Base-by-base conservation (phyloP, 345 rosid species). In the Noccaea bulbosa region DNA sequence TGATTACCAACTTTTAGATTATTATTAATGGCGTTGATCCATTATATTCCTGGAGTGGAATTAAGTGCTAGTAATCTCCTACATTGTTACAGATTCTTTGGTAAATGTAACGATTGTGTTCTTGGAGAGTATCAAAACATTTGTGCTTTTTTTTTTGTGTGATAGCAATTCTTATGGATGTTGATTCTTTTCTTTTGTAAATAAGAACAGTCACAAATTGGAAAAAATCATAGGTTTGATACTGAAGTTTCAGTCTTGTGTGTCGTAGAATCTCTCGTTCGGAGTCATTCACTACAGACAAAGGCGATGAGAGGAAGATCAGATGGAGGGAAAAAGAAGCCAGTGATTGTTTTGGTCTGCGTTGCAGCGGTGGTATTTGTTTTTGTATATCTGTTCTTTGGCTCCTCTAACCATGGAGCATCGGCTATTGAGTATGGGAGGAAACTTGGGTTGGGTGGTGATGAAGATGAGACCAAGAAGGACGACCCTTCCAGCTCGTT, bases 241-340 rank as follows among this genome's bases (percentile, higher is more conserved):
- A 32, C 6, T 62, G 4, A 63, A 43, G 64, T 63, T 52, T 41
- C 8, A 11, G 7, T 24, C 15, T 55, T 34, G n/a, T 62, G 6
- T 71, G 49, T 5, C 37, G 66, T 45, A 65, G 73, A 67, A 41
- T 30, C 57, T 65, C 64, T 64, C 0, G 30, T 74, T 75, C 44
- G 62, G 62, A 77, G 72, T 48, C 17, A 49, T 49, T 41, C 68
- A 80, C 80, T 57, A 93, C n/a, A n/a, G n/a, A n/a, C n/a, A n/a
- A n/a, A n/a, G n/a, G n/a, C n/a, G n/a, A n/a, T 87, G 90, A 92
- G 97, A 70, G 96, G 93, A 81, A 89, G 93, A 85, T 59, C 92
- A 16, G 97, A 92, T 20, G 97, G 86, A 73, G 85, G 83, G 62
- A 89, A 89, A 72, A 94, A 87, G 84, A 91, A 83, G 85, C 90